Evolutionary conservation across 805 yeast species (phyloP), one percentile per base, ranked within the genome.

Genomic region (Starmerella riodocensis): DNA sequence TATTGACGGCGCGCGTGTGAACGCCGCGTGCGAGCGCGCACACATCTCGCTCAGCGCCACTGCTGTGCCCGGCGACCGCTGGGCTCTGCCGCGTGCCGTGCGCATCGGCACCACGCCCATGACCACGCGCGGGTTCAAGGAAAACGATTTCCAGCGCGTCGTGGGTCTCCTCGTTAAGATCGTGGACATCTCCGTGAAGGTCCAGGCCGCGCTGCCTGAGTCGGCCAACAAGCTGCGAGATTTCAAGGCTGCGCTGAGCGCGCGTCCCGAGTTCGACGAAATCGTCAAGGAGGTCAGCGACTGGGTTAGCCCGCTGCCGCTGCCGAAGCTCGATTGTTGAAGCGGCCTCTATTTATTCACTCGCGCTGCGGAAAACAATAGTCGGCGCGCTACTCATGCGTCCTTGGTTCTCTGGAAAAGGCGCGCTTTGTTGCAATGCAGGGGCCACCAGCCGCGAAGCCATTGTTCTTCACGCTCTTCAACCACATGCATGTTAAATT

Each of bases 101-200:
- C 79, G 98, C 66, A 78, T 88, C 44, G 98, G 98, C 58, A 81
- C 98, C 34, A 96, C 98, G 50, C 95, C 96, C 36, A 88, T 88
- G 96, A 77, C 96, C 45, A 82, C 96, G 41, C 80, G 98, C 66
- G 98, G 98, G 50, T 75, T 85, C 56, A 80, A 83, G 41, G 85
- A 81, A 58, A 76, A 66, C 41, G 96, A 91, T 58, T 91, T 88
- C 62, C 71, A 64, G 52, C 75, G 72, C 55, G 79, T 86, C 52
- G 94, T 76, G 31, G 67, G 67, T 46, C 82, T 76, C 69, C 79
- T 83, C 60, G 84, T 78, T 65, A 67, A 63, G 52, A 85, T 93
- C 23, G 85, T 85, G 43, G 59, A 69, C 51, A 73, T 74, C 53
- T 86, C 96, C 40, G 71, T 71, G 57, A 68, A 70, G 48, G 70